Evolutionary conservation across 129 eudicot species (phyloP).

Genomic region (Artemisia annua): DNA sequence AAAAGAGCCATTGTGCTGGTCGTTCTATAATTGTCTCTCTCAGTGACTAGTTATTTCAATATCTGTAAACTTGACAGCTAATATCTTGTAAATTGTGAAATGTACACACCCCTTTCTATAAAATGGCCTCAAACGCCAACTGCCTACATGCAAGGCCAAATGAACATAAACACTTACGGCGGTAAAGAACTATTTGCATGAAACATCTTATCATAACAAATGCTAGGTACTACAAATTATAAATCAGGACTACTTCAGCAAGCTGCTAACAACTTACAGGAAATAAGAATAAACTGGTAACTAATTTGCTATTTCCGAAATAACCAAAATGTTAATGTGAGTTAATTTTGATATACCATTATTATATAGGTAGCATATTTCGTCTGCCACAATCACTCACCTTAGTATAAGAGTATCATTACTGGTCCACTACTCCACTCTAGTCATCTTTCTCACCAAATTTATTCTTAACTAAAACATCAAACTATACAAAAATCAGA

Average conservation of each 20-base stretch:
- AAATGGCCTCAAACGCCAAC: neutral
- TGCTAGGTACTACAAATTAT: neutral
- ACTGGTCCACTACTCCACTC: neutral
- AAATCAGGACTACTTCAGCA: neutral
- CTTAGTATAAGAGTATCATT: neutral
- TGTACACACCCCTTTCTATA: constrained; percentile 1
- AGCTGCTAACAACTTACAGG: neutral
- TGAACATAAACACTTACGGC: neutral
- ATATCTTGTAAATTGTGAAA: neutral
- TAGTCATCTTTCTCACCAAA: neutral
- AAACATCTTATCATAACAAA: neutral
- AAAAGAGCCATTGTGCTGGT: constrained; percentile 44
- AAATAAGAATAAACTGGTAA: neutral
- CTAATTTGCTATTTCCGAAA: neutral
- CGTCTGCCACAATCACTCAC: neutral
- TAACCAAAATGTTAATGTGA: neutral
- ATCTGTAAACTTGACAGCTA: constrained; percentile 15
- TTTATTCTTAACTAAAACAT: neutral
- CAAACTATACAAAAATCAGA: neutral
- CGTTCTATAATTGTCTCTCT: constrained; percentile 26
- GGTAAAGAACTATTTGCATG: neutral
- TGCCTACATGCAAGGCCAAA: neutral
- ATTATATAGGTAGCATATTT: neutral
- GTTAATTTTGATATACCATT: neutral
- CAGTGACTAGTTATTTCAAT: constrained; percentile 16